Evolutionary conservation across 1,284 basidiomycete species (phyloP).

Genomic region (Wallemia mellicola): DNA sequence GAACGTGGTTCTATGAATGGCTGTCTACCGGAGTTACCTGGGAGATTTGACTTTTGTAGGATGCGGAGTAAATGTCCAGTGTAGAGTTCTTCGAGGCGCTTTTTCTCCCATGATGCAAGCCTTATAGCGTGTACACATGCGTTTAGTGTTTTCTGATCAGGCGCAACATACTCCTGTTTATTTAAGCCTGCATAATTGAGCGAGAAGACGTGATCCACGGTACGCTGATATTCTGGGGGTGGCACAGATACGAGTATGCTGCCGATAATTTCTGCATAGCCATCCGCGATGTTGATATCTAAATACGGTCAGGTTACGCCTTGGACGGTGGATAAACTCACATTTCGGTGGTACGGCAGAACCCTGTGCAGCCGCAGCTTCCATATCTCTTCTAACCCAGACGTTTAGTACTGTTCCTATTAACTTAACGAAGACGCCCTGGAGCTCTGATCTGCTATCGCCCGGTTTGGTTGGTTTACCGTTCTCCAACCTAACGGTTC

Average conservation of each 20-base stretch:
- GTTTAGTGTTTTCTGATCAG: conserved; percentile 28
- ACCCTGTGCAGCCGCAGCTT: not conserved
- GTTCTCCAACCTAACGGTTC: not conserved
- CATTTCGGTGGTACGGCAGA: not conserved
- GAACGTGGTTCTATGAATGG: conserved; percentile 26
- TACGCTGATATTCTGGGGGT: not conserved
- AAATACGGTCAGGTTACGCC: not conserved
- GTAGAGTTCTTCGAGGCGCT: conserved; percentile 84
- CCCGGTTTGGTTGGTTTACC: not conserved
- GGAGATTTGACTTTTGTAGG: conserved; percentile 22
- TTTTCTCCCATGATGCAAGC: conserved; percentile 79
- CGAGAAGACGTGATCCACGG: not conserved
- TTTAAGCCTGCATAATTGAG: not conserved
- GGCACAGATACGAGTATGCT: not conserved
- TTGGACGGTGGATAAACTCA: not conserved
- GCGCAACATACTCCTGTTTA: not conserved
- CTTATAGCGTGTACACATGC: conserved; percentile 82
- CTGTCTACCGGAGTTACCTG: conserved; percentile 14
- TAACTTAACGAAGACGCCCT: not conserved
- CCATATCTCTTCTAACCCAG: not conserved
- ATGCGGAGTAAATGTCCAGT: conserved; percentile 73
- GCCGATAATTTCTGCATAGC: not conserved
- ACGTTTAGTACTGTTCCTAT: not conserved
- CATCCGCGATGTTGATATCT: not conserved
- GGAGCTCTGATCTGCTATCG: not conserved